Percentiles rank a stretch among this genome's conserved stretches.
phyloP scores from a whole-genome alignment of 257 asterid genomes.

The Lavandula angustifolia region DNA sequence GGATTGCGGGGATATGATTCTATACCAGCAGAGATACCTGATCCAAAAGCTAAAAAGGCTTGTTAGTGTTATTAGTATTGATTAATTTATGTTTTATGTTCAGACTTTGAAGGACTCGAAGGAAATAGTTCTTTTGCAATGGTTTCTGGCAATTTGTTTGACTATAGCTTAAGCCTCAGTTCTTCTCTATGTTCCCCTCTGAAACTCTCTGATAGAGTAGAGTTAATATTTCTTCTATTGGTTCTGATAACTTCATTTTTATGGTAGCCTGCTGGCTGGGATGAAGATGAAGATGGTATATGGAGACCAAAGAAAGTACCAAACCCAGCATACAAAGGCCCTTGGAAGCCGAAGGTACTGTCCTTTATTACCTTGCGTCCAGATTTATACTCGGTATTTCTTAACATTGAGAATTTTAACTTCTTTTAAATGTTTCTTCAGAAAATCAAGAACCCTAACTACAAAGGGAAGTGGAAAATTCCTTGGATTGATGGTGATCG shows the following conservation, averaged over 20 bases:
- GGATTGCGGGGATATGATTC: slow-evolving; percentile 25
- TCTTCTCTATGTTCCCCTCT: background rate
- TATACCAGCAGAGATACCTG: slow-evolving; percentile 27
- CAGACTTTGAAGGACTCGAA: background rate
- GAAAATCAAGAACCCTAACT: slow-evolving; percentile 90
- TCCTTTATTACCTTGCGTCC: background rate
- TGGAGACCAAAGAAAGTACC: slow-evolving; percentile 31
- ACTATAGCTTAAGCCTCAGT: background rate
- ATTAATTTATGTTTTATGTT: background rate
- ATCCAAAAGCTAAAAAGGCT: slow-evolving; percentile 27
- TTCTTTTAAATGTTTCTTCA: slow-evolving; percentile 23
- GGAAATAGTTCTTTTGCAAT: background rate
- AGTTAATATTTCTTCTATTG: background rate
- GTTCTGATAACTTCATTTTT: background rate
- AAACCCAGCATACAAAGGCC: slow-evolving; percentile 26
- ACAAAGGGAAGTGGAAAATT: slow-evolving; percentile 92
- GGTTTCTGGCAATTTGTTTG: background rate
- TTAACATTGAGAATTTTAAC: slow-evolving; percentile 4
- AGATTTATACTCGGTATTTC: background rate
- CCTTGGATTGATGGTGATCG: slow-evolving; percentile 96
- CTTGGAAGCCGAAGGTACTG: slow-evolving; percentile 30
- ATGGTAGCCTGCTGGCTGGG: slow-evolving; percentile 26
- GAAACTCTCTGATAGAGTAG: background rate
- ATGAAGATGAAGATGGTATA: slow-evolving; percentile 24
- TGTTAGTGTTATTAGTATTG: background rate